Conservation (phyloP, 192 early-diverging fungal genomes). For the Spizellomyces sp. region DNA sequence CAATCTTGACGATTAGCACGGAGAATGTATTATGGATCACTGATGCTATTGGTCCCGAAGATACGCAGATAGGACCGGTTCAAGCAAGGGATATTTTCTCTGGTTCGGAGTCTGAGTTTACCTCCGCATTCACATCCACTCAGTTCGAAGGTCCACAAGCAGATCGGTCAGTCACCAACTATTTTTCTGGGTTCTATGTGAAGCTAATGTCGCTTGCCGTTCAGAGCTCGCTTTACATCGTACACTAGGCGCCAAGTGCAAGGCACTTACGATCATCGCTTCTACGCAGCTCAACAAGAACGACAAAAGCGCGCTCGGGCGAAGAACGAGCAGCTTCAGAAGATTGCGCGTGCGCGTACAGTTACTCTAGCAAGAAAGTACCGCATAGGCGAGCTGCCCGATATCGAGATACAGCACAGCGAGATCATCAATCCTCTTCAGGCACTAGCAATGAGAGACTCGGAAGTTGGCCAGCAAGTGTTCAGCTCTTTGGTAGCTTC, state of each 20-base stretch:
- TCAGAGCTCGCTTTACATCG: too few species aligned
- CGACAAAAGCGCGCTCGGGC: conserved; percentile 35
- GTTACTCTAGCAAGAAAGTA: conserved; percentile 67
- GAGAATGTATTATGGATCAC: too few species aligned
- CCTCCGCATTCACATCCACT: not conserved
- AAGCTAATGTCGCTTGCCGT: too few species aligned
- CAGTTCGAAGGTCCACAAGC: too few species aligned
- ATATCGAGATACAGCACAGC: conserved; percentile 68
- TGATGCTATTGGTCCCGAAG: not conserved
- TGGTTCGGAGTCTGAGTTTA: conserved; percentile 28
- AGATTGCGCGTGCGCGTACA: conserved; percentile 49
- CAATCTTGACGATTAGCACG: too few species aligned
- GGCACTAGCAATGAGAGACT: conserved; percentile 57
- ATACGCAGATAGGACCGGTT: not conserved
- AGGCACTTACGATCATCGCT: conserved; percentile 16
- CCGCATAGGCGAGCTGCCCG: conserved; percentile 73
- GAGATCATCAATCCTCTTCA: conserved; percentile 73
- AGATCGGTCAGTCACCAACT: not conserved
- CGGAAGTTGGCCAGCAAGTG: conserved; percentile 54
- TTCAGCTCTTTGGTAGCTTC: conserved; percentile 12
- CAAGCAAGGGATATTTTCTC: conserved; percentile 32
- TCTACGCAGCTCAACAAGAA: conserved; percentile 51
- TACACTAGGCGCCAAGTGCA: too few species aligned
- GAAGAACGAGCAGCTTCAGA: conserved; percentile 38
- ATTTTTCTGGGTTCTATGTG: too few species aligned